Evolutionary conservation across 768 basidiomycete species (phyloP), one percentile per base, ranked within the genome.

Genomic region (Mycena kentingensis): DNA sequence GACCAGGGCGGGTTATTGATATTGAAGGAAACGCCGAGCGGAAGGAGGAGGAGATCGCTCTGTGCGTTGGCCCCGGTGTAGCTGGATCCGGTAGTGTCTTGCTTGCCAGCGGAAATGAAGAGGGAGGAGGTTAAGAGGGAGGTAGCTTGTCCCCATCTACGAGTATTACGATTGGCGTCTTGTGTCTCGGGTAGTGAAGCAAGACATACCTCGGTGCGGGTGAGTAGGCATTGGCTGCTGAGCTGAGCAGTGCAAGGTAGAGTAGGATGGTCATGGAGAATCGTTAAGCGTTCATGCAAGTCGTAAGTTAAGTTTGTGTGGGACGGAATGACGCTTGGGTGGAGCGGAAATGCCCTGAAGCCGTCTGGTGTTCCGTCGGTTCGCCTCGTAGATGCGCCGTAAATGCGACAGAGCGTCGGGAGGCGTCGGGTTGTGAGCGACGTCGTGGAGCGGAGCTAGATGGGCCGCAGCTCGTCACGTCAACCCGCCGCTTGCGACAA

Each of bases 91-190:
- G 68, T 80, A 28, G 77, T 74, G 68, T 93, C 90, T 34, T 84
- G 86, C 65, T 90, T 84, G 42, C 93, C 93, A 31, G 93, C 93
- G 52, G 89, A 84, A 35, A 94, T 71, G 64, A 83, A 83, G 36
- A 95, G 73, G 11, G 75, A 74, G 55, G 82, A 76, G 61, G 79
- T 73, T 21, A 87, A 66, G 36, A 87, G 62, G 18, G 82, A 78
- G 1, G 74, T 71, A 4, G 89, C 88, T 57, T 92, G 90, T 25
- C 86, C 93, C 93, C 93, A 96, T 75, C 93, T 94, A 54, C 10
- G 18, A 28, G 13, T 7, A 29, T 50, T 39, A 10, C 41, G 46
- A 22, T 32, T 43, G 10, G 39, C 25, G 31, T 32, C 10, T 32
- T 32, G 31, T 32, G 12, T 15, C 10, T 7, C 16, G 28, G 46